Percentiles rank a stretch among this genome's conserved stretches.
Evolutionary conservation across 108 stramenopile species (phyloP).

Genomic region (Craspedostauros australis): DNA sequence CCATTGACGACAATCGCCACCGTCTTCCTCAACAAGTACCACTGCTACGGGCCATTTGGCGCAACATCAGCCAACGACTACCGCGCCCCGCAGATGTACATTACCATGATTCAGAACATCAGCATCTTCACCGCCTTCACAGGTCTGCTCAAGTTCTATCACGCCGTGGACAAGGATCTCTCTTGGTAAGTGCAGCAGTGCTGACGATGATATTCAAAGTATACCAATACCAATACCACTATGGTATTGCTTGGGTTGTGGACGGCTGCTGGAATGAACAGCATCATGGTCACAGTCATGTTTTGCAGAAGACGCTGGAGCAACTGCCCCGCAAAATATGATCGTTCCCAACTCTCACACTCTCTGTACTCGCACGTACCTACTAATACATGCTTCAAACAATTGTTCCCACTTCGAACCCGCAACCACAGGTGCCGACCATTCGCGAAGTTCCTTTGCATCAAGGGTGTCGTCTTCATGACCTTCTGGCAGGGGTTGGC

Average conservation of each 20-base stretch:
- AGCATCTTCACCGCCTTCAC: slow-evolving; percentile 83
- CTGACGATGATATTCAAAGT: too few species aligned
- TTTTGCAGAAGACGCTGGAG: too few species aligned
- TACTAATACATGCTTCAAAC: too few species aligned
- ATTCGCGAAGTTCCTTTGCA: slow-evolving; percentile 82
- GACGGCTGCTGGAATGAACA: too few species aligned
- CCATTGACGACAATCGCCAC: slow-evolving; percentile 65
- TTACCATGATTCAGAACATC: slow-evolving; percentile 73
- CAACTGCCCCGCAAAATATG: too few species aligned
- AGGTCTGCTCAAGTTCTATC: slow-evolving; percentile 89
- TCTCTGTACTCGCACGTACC: too few species aligned
- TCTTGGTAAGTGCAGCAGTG: slow-evolving; percentile 74
- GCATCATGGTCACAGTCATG: too few species aligned
- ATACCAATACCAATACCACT: too few species aligned
- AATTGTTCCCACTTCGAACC: slow-evolving; percentile 1
- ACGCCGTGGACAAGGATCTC: slow-evolving; percentile 82
- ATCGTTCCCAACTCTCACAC: too few species aligned
- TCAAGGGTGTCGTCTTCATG: slow-evolving; percentile 78
- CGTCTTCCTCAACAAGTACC: slow-evolving; percentile 56
- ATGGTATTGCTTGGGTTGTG: too few species aligned
- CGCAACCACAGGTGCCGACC: slow-evolving; percentile 52
- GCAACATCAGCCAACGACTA: slow-evolving; percentile 52
- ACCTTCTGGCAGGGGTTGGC: slow-evolving; percentile 92
- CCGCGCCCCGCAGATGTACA: slow-evolving; percentile 70
- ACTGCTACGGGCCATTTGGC: slow-evolving; percentile 57